Percentiles rank a stretch among this genome's conserved stretches.
Conservation (phyloP, 2,329 filamentous ascomycete genomes). For the Penicillium decumbens region DNA sequence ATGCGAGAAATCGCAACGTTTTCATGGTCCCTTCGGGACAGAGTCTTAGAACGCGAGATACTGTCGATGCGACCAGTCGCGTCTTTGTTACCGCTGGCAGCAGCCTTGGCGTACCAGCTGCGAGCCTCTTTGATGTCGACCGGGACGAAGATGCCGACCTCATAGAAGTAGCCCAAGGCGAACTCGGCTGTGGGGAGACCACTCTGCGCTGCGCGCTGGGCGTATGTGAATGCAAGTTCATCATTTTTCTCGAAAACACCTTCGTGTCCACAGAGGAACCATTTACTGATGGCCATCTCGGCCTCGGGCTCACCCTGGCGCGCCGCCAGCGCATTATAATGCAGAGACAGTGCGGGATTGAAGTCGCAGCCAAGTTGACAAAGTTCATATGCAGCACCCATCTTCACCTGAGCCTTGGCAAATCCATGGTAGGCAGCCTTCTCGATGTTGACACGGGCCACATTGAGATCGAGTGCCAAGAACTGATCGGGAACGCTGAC, state of each 20-base stretch:
- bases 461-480: constrained; percentile 66
- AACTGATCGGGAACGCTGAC: constrained; percentile 71
- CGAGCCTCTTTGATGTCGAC: constrained; percentile 76
- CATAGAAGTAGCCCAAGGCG: constrained; percentile 93
- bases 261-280: constrained; percentile 95
- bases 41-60: constrained; percentile 72
- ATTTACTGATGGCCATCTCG: constrained; percentile 93
- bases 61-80: constrained; percentile 76
- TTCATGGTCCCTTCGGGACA: constrained; percentile 90
- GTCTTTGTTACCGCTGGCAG: constrained; percentile 87
- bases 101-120: constrained; percentile 85
- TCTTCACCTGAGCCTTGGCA: constrained; percentile 92
- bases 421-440: constrained; percentile 96
- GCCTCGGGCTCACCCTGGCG: constrained; percentile 90
- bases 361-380: constrained; percentile 93
- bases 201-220: constrained; percentile 73
- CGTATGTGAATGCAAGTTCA: constrained; percentile 85
- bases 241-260: constrained; percentile 93
- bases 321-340: constrained; percentile 91
- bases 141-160: constrained; percentile 89
- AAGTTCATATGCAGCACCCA: constrained; percentile 92
- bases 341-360: constrained; percentile 82
- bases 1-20: constrained; percentile 84
- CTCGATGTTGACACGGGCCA: constrained; percentile 82
- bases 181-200: constrained; percentile 90